These are phyloP conservation scores for Pseudogymnoascus pannorum DNA, from an alignment of 2,329 filamentous ascomycete genomes.

Conservation along the genomic window DNA sequence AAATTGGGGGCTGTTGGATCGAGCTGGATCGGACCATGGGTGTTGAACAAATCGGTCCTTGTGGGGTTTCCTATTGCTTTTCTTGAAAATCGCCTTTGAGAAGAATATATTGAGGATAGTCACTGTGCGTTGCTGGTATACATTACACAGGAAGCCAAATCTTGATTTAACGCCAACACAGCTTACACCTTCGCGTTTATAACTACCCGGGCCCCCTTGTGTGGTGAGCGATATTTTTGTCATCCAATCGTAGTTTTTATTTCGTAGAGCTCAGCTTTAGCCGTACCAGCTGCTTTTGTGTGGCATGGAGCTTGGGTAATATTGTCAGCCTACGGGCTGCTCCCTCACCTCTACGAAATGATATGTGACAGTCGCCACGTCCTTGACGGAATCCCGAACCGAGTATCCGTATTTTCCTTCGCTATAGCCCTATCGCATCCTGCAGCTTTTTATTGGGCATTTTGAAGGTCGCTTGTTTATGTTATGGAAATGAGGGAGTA, in stretches of 20 bases:
- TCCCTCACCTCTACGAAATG: background rate
- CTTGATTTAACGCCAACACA: background rate
- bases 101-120: background rate
- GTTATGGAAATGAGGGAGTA: background rate
- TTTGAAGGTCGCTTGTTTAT: background rate
- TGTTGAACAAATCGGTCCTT: background rate
- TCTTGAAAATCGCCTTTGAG: too few relatives aligned
- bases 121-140: background rate
- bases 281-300: background rate
- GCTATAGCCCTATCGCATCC: background rate
- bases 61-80: background rate
- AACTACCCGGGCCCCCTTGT: background rate
- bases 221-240: background rate
- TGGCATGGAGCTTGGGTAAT: background rate
- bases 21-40: background rate
- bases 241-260: constrained; percentile 1
- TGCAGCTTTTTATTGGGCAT: background rate
- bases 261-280: background rate
- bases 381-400: background rate
- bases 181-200: background rate
- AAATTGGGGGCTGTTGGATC: background rate
- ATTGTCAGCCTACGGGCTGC: background rate
- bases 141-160: background rate
- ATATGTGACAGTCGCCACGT: background rate
- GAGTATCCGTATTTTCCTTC: background rate